Evolutionary conservation across 2,329 filamentous ascomycete genomes (phyloP).

Genomic region (Malbranchea cinnamomea): DNA sequence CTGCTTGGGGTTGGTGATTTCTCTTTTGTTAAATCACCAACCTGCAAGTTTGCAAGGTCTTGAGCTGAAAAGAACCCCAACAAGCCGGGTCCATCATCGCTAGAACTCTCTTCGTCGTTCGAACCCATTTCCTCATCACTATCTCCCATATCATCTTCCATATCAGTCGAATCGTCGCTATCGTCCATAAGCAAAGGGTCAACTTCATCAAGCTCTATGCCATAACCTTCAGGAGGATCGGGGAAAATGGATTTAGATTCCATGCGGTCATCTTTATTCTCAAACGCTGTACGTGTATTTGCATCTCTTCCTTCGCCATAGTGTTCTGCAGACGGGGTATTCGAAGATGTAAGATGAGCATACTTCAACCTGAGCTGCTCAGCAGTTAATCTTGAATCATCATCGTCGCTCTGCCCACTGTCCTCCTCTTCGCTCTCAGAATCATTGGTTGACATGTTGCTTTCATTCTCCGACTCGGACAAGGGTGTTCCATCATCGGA

Average conservation of each 20-base stretch:
- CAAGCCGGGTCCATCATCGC: constrained; percentile 31
- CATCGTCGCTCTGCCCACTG: constrained; percentile 22
- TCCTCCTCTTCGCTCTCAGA: constrained; percentile 30
- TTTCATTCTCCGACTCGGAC: constrained; percentile 37
- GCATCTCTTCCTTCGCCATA: too few relatives aligned
- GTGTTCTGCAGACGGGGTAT: too few relatives aligned
- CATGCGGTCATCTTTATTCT: too few relatives aligned
- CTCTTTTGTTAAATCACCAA: constrained; percentile 13
- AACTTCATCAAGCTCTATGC: constrained; percentile 29
- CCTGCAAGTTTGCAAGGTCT: constrained; percentile 15
- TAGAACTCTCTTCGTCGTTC: constrained; percentile 28
- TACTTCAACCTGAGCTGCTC: constrained; percentile 35
- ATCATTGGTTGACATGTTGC: constrained; percentile 33
- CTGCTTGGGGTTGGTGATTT: too few relatives aligned
- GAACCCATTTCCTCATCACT: constrained; percentile 33
- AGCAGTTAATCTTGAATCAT: constrained; percentile 32
- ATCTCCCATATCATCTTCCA: constrained; percentile 35
- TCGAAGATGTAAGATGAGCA: constrained; percentile 22
- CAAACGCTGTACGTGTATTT: too few relatives aligned
- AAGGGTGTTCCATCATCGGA: constrained; percentile 31
- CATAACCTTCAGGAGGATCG: too few relatives aligned
- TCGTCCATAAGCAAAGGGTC: constrained; percentile 31
- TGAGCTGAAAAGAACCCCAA: constrained; percentile 34
- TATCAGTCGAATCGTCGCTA: constrained; percentile 33
- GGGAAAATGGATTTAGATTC: too few relatives aligned